Evolutionary conservation across 148 eudicot species (phyloP), one percentile per base, ranked within the genome.

Genomic region (Suaeda aralocaspica): DNA sequence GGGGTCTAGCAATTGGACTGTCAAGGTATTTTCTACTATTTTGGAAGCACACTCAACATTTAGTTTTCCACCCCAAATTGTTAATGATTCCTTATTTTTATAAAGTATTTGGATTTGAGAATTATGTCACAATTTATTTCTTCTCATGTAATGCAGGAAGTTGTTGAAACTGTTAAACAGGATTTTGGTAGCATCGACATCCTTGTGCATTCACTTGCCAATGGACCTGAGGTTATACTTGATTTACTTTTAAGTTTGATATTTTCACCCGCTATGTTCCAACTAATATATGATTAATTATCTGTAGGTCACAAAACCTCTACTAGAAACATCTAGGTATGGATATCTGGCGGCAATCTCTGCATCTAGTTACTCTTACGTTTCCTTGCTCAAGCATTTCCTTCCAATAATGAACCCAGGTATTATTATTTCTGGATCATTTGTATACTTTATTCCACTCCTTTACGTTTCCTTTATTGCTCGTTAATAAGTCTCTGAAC

Each of bases 161-260:
- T 77, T 82, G 96, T 85, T 65, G 92, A 92, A 73, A 74, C 86
- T 57, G 96, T 92, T 36, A 89, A 89, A 61, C 76, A 85, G 72
- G 97, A 92, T 79, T 89, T 89, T 82, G 97, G 97, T 29, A 92
- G 85, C 86, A 92, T 92, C 72, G 97, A 92, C 77, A 86, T 92
- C 76, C 96, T 92, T 70, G 97, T 92, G 74, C 97, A 92, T 74
- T 92, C 97, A 28, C 97, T 92, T 74, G 97, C 97, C 67, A 92
- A 92, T 84, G 97, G 92, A 66, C 97, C 97, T 18, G 97, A 94
- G 99, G 99, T 89, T 68, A 14, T 33, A 65, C 69, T 42, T 33
- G 18, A 28, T 45, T 7, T 1, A 9, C 30, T 42, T 61, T 25
- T 13, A 33, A 46, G 26, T 44, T 2, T 21, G 48, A 15, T 71